These are phyloP conservation scores for Penicillium oxalicum DNA, from an alignment of 2,329 filamentous ascomycete genomes.

Conservation along the genomic window DNA sequence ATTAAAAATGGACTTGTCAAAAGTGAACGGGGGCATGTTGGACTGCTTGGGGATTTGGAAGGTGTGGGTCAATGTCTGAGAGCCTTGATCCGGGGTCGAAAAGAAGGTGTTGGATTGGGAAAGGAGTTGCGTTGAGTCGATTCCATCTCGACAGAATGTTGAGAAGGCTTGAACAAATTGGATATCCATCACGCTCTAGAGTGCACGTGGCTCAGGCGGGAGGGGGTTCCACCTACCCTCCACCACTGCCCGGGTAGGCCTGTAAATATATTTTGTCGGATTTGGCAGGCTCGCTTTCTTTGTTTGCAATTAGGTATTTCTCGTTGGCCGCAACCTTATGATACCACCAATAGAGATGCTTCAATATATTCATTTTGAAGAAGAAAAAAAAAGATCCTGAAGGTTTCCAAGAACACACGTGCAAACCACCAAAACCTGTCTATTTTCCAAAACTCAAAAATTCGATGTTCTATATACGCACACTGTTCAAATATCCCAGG, in stretches of 20 bases:
- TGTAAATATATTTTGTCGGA: too few relatives aligned
- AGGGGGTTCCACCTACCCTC: too few relatives aligned
- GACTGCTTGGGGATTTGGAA: slow-evolving; percentile 75
- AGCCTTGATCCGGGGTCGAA: slow-evolving; percentile 61
- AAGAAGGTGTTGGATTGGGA: slow-evolving; percentile 66
- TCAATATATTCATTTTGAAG: too few relatives aligned
- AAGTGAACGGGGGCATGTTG: slow-evolving; percentile 81
- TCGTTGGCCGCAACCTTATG: too few relatives aligned
- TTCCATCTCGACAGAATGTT: background rate
- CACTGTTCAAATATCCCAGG: background rate
- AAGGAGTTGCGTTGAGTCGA: slow-evolving; percentile 4
- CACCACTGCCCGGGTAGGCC: too few relatives aligned
- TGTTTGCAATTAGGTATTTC: too few relatives aligned
- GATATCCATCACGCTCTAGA: too few relatives aligned
- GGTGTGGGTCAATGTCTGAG: slow-evolving; percentile 69
- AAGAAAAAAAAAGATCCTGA: too few relatives aligned
- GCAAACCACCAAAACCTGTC: background rate
- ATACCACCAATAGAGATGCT: too few relatives aligned
- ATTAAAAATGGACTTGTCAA: slow-evolving; percentile 69
- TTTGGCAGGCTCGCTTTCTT: too few relatives aligned
- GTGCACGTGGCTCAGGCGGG: too few relatives aligned
- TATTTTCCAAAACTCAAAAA: slow-evolving; percentile 11
- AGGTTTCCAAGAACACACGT: background rate
- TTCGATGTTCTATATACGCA: slow-evolving; percentile 17
- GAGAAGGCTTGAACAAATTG: background rate